These are phyloP conservation scores for Pisolithus thermaeus DNA, from an alignment of 1,284 basidiomycete genomes.

Conservation along the genomic window DNA sequence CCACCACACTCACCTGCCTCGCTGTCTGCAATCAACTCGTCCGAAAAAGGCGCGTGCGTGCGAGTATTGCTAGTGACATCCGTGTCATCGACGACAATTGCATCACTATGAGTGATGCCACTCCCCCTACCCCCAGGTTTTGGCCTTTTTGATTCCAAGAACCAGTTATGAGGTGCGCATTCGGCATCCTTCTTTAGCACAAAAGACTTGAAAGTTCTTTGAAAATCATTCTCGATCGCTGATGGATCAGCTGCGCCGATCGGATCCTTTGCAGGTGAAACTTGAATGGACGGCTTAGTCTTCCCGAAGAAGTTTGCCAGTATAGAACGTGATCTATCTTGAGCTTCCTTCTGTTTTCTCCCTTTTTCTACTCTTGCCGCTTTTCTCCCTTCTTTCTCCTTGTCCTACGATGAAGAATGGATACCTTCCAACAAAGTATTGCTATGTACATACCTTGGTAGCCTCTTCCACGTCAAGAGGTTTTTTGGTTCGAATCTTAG, in stretches of 20 bases:
- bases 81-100: conserved; percentile 46
- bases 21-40: background rate
- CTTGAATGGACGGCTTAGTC: conserved; percentile 33
- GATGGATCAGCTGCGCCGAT: conserved; percentile 35
- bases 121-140: conserved; percentile 18
- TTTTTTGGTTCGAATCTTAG: conserved; percentile 43
- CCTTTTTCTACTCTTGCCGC: conserved; percentile 50
- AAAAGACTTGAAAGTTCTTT: conserved; percentile 72
- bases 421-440: background rate
- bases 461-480: conserved; percentile 50
- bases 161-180: conserved; percentile 69
- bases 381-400: conserved; percentile 60
- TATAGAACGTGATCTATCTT: conserved; percentile 65
- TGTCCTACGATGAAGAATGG: conserved; percentile 41
- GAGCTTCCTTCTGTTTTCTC: conserved; percentile 62
- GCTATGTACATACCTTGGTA: conserved; percentile 44
- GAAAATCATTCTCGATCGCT: conserved; percentile 55
- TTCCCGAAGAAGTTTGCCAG: conserved; percentile 75
- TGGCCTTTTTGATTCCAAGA: conserved; percentile 34
- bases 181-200: conserved; percentile 64
- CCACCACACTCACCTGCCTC: background rate
- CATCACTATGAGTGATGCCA: conserved; percentile 32
- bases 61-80: conserved; percentile 19
- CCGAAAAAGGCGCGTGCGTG: conserved; percentile 6
- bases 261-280: conserved; percentile 29